These are phyloP conservation scores for Penicillium sp. DNA, from an alignment of 2,329 filamentous ascomycete species.

Conservation along the genomic window DNA sequence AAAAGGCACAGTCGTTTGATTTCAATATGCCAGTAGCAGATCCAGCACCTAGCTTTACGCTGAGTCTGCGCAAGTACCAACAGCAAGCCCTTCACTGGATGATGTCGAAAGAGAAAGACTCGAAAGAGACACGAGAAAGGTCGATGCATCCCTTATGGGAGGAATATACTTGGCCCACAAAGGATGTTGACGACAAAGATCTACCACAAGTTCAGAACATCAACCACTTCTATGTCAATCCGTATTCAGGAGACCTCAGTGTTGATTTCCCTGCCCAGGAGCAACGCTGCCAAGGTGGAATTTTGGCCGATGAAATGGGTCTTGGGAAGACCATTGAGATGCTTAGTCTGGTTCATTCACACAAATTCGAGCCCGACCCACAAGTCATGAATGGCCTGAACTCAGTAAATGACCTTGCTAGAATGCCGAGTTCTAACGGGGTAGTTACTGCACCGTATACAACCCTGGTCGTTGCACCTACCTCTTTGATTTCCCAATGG, in stretches of 20 bases:
- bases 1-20: conserved; percentile 95
- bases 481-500: conserved; percentile 96
- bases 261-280: conserved; percentile 90
- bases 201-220: conserved; percentile 65
- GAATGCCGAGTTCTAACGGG: conserved; percentile 57
- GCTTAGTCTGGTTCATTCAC: conserved; percentile 86
- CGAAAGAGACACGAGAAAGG: conserved; percentile 65
- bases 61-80: conserved; percentile 87
- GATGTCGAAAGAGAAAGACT: conserved; percentile 85
- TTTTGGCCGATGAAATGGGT: conserved; percentile 95
- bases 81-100: conserved; percentile 97
- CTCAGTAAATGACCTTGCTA: conserved; percentile 62
- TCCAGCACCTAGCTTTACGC: conserved; percentile 74
- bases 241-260: conserved; percentile 91
- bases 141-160: conserved; percentile 99
- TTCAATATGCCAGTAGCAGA: conserved; percentile 87
- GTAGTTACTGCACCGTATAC: conserved; percentile 76
- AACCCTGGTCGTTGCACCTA: conserved; percentile 92
- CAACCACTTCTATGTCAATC: conserved; percentile 86
- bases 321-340: conserved; percentile 98
- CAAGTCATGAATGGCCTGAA: conserved; percentile 29
- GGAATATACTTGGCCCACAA: conserved; percentile 84
- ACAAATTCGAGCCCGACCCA: conserved; percentile 58
- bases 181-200: conserved; percentile 80
- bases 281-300: conserved; percentile 89